Evolutionary conservation across 2,329 filamentous ascomycete genomes (phyloP), one percentile per base, ranked within the genome.

Genomic region (Keithomyces neogunnii): DNA sequence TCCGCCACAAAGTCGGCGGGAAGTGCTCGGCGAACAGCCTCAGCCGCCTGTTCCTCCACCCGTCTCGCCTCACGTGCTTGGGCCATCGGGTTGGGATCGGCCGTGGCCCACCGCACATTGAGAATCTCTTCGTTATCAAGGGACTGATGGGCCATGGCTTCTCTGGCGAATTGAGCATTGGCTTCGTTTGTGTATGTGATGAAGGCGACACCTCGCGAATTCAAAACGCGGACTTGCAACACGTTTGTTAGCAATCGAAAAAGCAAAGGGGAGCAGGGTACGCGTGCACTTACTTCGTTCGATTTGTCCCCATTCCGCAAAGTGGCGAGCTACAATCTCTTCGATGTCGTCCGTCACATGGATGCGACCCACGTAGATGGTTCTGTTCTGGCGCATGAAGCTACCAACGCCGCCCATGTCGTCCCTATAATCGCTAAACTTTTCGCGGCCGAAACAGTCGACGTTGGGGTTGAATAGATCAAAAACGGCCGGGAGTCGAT

Each of bases 401-500:
- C 83, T 89, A 30, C 93, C 93, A 2, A 96, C 90, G 57, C 95
- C 95, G 49, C 92, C 91, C 93, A 99, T 97, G 67, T 97, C 92
- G 66, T 97, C 92, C 62, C 91, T 77, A 70, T 96, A 97, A 64
- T 96, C 92, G 56, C 81, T 86, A 63, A 89, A 88, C 73, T 95
- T 96, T 75, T 96, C 92, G 53, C 92, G 80, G 2, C 68, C 69
- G 63, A 99, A 99, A 64, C 90, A 95, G 71, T 99, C 93, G 26
- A 96, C 84, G 60, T 96, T 97, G 1, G 88, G 88, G 55, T 92
- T 93, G 71, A 92, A 96, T 10, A 95, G 77, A 67, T 97, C 93
- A 64, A 90, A 89, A 2, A 95, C 79, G 0, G 82, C 84, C 0
- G 93, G 95, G 31, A 97, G 73, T 4, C 93, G 82, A 67, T 99